A percentile compares a stretch with the other conserved stretches of the same genome.
Evolutionary conservation across 805 yeast genomes (phyloP).

Genomic region (Pichia pseudocactophila): DNA sequence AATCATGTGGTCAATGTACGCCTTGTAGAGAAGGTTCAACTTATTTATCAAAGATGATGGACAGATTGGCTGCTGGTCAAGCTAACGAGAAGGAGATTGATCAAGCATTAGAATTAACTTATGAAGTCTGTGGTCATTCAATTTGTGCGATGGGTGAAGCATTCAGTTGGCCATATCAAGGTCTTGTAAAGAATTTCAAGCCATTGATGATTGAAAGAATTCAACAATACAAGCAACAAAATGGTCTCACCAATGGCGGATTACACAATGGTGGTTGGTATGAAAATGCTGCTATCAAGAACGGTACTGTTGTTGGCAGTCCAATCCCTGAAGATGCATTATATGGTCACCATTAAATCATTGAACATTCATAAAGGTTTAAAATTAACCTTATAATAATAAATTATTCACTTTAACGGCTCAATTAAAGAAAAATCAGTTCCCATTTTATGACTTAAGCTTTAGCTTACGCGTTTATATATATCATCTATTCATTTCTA

Average conservation of each 20-base stretch:
- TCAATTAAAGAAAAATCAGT: neutral
- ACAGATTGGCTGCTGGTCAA: constrained; percentile 69
- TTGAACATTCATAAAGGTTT: neutral
- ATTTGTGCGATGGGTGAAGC: constrained; percentile 92
- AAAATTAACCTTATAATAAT: neutral
- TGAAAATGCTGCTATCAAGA: constrained; percentile 44
- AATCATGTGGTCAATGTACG: constrained; percentile 91
- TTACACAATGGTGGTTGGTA: constrained; percentile 74
- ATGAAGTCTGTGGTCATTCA: constrained; percentile 86
- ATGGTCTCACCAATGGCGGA: constrained; percentile 28
- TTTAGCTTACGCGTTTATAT: neutral
- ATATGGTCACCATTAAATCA: constrained; percentile 21
- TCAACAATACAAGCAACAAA: constrained; percentile 44
- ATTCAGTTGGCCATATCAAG: constrained; percentile 91
- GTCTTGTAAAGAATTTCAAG: constrained; percentile 75
- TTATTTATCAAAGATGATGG: constrained; percentile 78
- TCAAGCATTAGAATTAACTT: constrained; percentile 73
- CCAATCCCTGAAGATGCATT: constrained; percentile 39
- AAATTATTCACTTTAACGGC: neutral
- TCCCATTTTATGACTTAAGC: too few relatives aligned
- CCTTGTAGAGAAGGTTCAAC: constrained; percentile 94
- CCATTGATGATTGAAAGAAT: constrained; percentile 76
- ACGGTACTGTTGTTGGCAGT: constrained; percentile 57
- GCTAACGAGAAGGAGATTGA: constrained; percentile 77
- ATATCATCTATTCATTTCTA: neutral